These are phyloP conservation scores for Dictyostelium intermedium DNA, from an alignment of 78 protist genomes.

Conservation along the genomic window DNA sequence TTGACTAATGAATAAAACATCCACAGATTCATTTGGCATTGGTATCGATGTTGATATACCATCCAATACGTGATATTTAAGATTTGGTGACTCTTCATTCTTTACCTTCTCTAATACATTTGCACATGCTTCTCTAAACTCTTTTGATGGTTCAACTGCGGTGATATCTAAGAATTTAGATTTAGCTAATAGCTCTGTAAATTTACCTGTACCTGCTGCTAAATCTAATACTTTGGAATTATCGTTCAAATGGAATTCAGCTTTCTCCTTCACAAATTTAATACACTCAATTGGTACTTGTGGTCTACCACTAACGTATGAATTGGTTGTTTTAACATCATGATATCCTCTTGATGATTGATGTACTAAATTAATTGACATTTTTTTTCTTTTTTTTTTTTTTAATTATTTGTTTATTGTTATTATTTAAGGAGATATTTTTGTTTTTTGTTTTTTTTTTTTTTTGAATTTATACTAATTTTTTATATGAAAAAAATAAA, in stretches of 20 bases:
- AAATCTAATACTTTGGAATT: conserved; percentile 10
- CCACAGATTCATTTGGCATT: not conserved
- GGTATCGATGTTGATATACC: conserved; percentile 45
- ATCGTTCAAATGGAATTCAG: not conserved
- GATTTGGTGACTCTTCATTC: not conserved
- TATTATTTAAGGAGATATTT: too few species aligned
- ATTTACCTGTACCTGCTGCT: conserved; percentile 70
- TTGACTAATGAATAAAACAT: conserved; percentile 33
- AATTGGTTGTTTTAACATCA: conserved; percentile 28
- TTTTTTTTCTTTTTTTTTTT: not conserved
- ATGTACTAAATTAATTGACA: conserved; percentile 34
- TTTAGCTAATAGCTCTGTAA: conserved; percentile 19
- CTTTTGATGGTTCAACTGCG: conserved; percentile 33
- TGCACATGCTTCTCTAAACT: conserved; percentile 41
- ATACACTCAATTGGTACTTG: conserved; percentile 19
- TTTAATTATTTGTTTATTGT: not conserved
- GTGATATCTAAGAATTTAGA: conserved; percentile 15
- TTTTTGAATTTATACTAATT: too few species aligned
- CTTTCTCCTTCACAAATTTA: not conserved
- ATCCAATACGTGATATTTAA: conserved; percentile 4
- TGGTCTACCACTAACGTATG: conserved; percentile 49
- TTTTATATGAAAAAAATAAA: too few species aligned
- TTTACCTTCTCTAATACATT: not conserved
- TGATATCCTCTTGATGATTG: conserved; percentile 58
- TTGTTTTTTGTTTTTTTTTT: too few species aligned